Conservation (phyloP, 1,284 basidiomycete genomes). For the Serendipita sp. region DNA sequence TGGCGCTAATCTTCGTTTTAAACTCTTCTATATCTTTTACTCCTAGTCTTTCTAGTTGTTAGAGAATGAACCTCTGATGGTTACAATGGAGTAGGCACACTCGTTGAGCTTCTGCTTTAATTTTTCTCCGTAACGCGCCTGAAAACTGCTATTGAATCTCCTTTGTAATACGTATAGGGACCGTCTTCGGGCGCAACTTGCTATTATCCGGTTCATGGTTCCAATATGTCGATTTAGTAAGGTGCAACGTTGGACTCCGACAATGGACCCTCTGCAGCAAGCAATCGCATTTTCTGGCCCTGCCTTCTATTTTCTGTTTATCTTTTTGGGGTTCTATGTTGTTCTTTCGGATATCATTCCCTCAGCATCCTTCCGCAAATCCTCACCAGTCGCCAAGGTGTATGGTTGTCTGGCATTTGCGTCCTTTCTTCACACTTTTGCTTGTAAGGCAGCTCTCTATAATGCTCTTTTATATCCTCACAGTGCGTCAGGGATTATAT, state of each 20-base stretch:
- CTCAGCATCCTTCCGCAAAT: no score
- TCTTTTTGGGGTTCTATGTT: background rate
- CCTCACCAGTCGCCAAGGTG: background rate
- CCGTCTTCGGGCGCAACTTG: background rate
- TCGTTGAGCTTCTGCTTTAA: conserved; percentile 29
- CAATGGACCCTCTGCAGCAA: background rate
- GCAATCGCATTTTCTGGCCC: conserved; percentile 2
- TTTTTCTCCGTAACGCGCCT: conserved; percentile 29
- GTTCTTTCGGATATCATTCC: background rate
- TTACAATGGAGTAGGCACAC: conserved; percentile 24
- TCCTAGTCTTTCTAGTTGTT: conserved; percentile 29
- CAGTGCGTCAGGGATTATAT: background rate
- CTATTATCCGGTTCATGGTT: background rate
- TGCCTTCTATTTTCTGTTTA: background rate
- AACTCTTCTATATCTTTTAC: conserved; percentile 27
- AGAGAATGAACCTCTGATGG: background rate
- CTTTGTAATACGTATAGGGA: background rate
- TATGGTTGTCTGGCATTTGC: background rate
- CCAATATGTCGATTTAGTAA: background rate
- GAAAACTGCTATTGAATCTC: background rate
- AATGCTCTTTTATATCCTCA: background rate
- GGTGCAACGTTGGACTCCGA: background rate
- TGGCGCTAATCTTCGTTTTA: conserved; percentile 24
- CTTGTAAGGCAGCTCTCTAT: background rate
- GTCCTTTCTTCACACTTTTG: conserved; percentile 3